Evolutionary conservation across 1,284 basidiomycete species (phyloP), one percentile per base, ranked within the genome.

Genomic region (Leccinum huronense): DNA sequence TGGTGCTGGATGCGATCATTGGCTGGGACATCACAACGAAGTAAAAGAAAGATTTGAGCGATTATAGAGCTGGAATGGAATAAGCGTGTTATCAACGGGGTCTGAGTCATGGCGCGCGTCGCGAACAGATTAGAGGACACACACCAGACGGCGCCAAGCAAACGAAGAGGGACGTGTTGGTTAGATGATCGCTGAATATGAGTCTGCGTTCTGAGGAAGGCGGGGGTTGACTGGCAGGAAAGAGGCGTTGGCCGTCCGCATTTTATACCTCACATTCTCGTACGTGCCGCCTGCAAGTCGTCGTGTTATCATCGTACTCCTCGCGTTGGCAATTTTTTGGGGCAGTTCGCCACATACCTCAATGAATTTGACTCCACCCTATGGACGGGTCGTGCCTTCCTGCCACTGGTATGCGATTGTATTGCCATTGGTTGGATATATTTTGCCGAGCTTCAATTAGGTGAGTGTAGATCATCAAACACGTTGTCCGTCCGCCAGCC

Each of bases 181-280:
- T 16, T 27, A 30, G 56, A 23, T 3, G 14, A 23, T 30, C 30
- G 10, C 5, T 51, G 55, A 30, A n/a, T 14, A 16, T n/a, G 58
- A 19, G 55, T 59, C 40, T 31, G 45, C 30, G 48, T 57, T 11
- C 40, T 57, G 57, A 58, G 31, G 57, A 10, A 31, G 58, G 56
- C 0, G 23, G 48, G 11, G 19, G 11, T 23, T 48, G 42, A 48
- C 30, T 66, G 36, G 27, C 14, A 23, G 34, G 23, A 45, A 23
- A 30, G 38, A 27, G 9, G 14, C 36, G 1, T 54, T 45, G 14
- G 13, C 30, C n/a, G 27, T 48, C 59, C 19, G 48, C 38, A 19
- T 45, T 71, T 71, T 69, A 71, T 71, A 71, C 56, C 36, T 31
- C 19, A 16, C 38, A 14, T 57, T 59, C 61, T 59, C 68, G 48